Evolutionary conservation across 305 asterid species (phyloP), one percentile per base, ranked within the genome.

Genomic region (Solanum aculeatissimum): DNA sequence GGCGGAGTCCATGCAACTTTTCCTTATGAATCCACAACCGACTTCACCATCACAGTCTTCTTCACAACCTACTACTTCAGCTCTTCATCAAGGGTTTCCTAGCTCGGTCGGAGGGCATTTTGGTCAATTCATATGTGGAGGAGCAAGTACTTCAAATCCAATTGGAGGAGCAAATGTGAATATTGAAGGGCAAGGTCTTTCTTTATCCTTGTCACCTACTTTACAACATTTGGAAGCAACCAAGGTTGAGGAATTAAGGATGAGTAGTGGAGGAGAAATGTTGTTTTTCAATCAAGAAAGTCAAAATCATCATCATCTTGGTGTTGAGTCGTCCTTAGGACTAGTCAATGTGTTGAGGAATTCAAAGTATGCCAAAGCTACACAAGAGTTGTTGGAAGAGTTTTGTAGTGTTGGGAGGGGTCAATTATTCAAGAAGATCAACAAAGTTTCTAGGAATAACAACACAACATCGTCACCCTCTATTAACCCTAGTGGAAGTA

Each of bases 371-470:
- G 97, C 95, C 0, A 95, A 97, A 83, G 92, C 98, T 1, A 97
- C 98, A 3, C 98, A 94, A 77, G 98, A 94, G 77, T 83, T 97
- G 88, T 71, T 97, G 87, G 98, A 94, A 74, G 99, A 97, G 87
- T 97, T 95, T 85, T 97, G 99, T 83, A 92, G 94, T 71, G 98
- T 94, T 53, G 98, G 98, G 47, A 90, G 95, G 47, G 95, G 96
- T 49, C 98, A 92, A 19, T 9, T 77, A 35, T 91, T 90, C 58
- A 92, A 91, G 93, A 77, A 77, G 42, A 51, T 40, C 18, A 70
- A 77, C 82, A 86, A 83, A 80, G 84, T 82, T 57, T 51, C 82
- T 21, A 77, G 23, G 82, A 91, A 86, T 83, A 87, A 91, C 25
- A 84, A 47, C 38, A 80, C 75, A 13, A 81, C 68, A 54, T 38